Base-by-base conservation (phyloP, 345 rosid species). In the Ceriops zippeliana region DNA sequence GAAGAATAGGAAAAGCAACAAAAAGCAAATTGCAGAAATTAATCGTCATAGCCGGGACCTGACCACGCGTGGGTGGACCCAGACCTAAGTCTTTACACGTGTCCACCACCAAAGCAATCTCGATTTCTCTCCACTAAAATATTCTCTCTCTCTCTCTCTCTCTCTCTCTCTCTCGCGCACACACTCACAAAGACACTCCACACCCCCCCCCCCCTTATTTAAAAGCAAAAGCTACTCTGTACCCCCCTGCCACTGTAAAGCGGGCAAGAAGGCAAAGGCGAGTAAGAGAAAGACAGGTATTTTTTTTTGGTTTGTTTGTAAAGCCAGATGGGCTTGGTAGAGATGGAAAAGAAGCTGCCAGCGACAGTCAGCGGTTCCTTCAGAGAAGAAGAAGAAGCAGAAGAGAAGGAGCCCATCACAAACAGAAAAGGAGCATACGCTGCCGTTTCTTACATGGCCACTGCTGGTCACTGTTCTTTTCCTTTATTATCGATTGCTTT, bases 371-470 rank as follows among this genome's bases (percentile, higher is more conserved):
- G 59, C 19, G 61, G 47, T 57, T n/a, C 56, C 46, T 42, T 46
- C 15, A 7, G 5, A 6, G 46, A 26, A 2, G 53, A 34, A 26
- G 26, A 24, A 24, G 26, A 24, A 24, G 26, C 26, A 24, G 65
- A 21, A 31, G 30, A 24, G 26, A 66, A 66, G 8, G 68, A 56
- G 15, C 60, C 80, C 3, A 73, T 72, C 61, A 70, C 79, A 79
- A 77, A 82, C 38, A 60, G 19, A 24, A 73, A 59, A 78, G 88
- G 91, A 70, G 79, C 72, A 37, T 75, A 71, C 38, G 93, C 88
- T 38, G 89, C 91, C 30, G 19, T 76, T 71, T 86, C 91, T 66
- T 89, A 86, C 67, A 84, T 86, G 89, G 65, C 72, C 26, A 64
- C 76, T 71, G 87, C 87, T 74, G 87, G 90, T 84, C 26, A 65